Evolutionary conservation across 495 filamentous ascomycete species (phyloP), one percentile per base, ranked within the genome.

Genomic region (Viridothelium virens): DNA sequence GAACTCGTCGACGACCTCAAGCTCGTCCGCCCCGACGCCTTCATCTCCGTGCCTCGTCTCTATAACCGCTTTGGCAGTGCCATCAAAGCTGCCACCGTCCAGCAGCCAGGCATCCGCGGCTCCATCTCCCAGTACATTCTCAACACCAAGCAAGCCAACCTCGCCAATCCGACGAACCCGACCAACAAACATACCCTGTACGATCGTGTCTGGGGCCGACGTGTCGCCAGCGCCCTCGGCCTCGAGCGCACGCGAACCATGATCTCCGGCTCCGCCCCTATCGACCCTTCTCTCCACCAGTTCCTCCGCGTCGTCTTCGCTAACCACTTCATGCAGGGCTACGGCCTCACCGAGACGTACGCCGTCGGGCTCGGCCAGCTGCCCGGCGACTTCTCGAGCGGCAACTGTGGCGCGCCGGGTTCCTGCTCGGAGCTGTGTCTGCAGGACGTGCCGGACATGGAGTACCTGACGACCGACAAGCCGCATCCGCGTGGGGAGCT

Each of bases 321-420:
- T 44, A 91, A 89, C 73, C 80, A 89, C 72, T 88, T 98, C 71
- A 71, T 85, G 33, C 93, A 97, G 79, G 94, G 94, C 59, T 98
- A 95, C 74, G 94, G 94, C 53, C 80, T 98, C 69, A 97, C 95
- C 3, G 94, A 98, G 77, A 88, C 92, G n/a, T 97, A 97, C 72
- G 91, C 92, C 62, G 83, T 87, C 53, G 83, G 79, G 61, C 82
- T 89, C 16, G 85, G 82, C 14, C 94, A 97, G 78, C 67, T 83
- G 11, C 70, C 78, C 4, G 79, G 81, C 53, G 94, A 98, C 73
- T 84, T 90, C 71, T 82, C 83, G 3, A 74, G 85, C 10, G 92
- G 91, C 38, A 97, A 92, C 76, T 94, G 92, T 71, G 94, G 95
- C 36, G 84, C 81, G 11, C 80, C 92, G 1, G 80, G 81, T 62